These are phyloP conservation scores for Naganishia antarctica DNA, from an alignment of 768 basidiomycete species.

Conservation along the genomic window DNA sequence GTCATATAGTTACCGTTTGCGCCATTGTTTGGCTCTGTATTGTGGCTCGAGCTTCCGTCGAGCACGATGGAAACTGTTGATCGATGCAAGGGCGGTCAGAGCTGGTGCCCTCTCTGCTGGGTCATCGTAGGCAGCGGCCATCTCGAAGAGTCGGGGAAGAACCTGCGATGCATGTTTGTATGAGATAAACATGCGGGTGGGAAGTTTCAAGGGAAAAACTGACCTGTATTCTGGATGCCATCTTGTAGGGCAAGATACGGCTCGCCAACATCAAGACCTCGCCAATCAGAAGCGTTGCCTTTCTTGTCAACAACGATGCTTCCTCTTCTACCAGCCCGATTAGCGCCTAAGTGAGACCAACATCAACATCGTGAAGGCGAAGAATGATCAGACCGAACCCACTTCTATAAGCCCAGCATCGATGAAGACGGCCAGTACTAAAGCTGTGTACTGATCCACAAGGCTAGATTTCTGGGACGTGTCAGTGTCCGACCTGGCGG, in stretches of 20 bases:
- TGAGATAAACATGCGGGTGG: too few species aligned
- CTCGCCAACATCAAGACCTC: constrained; percentile 86
- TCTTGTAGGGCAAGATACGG: constrained; percentile 70
- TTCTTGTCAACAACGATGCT: constrained; percentile 58
- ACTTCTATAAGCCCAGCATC: constrained; percentile 87
- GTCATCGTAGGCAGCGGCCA: constrained; percentile 70
- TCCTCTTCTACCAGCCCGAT: constrained; percentile 78
- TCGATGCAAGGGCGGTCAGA: constrained; percentile 73
- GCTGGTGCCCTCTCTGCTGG: constrained; percentile 77
- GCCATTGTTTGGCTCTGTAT: constrained; percentile 2
- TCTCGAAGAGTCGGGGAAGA: constrained; percentile 74
- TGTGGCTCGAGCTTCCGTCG: constrained; percentile 40
- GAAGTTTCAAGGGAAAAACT: too few species aligned
- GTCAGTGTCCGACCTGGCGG: background rate
- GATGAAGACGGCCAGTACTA: constrained; percentile 75
- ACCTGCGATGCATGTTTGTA: constrained; percentile 54
- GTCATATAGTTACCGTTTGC: background rate
- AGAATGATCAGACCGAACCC: constrained; percentile 33
- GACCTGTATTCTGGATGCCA: constrained; percentile 82
- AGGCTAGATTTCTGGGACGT: constrained; percentile 54
- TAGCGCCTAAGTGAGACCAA: constrained; percentile 60
- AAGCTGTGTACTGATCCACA: constrained; percentile 85
- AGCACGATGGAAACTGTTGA: constrained; percentile 93
- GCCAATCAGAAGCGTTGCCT: constrained; percentile 84
- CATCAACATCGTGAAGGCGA: background rate